A percentile compares a stretch with the other conserved stretches of the same genome.
phyloP scores from a whole-genome alignment of 2,329 filamentous ascomycete genomes.

The Colletotrichum navitas region DNA sequence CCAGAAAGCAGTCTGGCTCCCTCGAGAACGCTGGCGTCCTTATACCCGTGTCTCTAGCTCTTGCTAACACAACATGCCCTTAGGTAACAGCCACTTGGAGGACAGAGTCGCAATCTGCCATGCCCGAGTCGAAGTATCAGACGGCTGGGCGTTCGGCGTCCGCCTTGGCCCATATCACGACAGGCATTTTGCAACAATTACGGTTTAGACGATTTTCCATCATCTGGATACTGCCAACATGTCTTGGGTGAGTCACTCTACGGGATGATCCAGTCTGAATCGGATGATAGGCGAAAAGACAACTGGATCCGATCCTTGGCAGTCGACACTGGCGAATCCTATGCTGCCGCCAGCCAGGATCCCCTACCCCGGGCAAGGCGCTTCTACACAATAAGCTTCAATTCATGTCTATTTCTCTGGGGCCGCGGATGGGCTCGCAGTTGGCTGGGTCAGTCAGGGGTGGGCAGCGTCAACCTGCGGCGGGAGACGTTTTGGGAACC shows the following conservation, averaged over 20 bases:
- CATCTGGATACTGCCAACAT: neutral
- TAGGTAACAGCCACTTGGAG: neutral
- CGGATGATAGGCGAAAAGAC: conserved; percentile 4
- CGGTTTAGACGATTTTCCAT: conserved; percentile 31
- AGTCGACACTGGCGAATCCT: neutral
- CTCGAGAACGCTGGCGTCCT: neutral
- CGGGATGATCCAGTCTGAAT: neutral
- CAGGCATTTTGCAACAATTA: conserved; percentile 23
- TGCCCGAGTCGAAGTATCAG: neutral
- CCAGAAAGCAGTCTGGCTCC: neutral
- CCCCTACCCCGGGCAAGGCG: neutral
- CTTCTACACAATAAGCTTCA: conserved; percentile 24
- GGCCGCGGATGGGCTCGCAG: neutral
- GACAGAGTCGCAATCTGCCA: neutral
- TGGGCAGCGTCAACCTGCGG: conserved; percentile 5
- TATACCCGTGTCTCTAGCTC: neutral
- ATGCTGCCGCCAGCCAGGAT: neutral
- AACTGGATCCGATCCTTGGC: neutral
- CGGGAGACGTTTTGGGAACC: conserved; percentile 29
- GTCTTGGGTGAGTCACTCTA: conserved; percentile 2
- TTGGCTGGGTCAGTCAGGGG: neutral
- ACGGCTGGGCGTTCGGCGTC: conserved; percentile 13
- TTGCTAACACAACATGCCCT: neutral
- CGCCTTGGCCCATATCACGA: conserved; percentile 17
- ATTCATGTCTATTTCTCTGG: conserved; percentile 24